Evolutionary conservation across 1,284 basidiomycete genomes (phyloP), one percentile per base, ranked within the genome.

Genomic region (Cerrena zonata): DNA sequence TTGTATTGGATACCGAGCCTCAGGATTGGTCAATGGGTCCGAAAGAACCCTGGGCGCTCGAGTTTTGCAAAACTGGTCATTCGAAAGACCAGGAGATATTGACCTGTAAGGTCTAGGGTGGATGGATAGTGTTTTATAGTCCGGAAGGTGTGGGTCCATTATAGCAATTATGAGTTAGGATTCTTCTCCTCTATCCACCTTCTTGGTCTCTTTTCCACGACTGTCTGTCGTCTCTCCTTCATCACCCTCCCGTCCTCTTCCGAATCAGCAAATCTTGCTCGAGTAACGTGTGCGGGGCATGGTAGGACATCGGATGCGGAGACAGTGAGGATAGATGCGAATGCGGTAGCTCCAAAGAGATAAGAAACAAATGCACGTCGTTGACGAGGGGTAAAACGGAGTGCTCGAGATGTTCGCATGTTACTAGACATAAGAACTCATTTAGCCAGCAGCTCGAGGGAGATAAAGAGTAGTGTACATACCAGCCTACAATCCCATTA

Each of bases 181-280:
- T 70, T 63, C 61, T 72, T 84, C 67, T 91, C 87, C 67, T 89
- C 83, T 63, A 91, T 90, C 87, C 87, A 91, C 56, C 84, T 75
- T 61, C 79, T 75, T n/a, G 84, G 81, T 50, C 78, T 72, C 69
- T 79, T 86, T 56, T 78, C 76, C n/a, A 75, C 66, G 2, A 84
- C 73, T 12, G 72, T 73, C 25, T 75, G 58, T 40, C 55, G 58
- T 52, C 60, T 64, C 61, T 48, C 49, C 37, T 40, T 30, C 21
- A 38, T 45, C n/a, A n/a, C n/a, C 45, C 50, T 50, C 30, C 19
- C 47, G 48, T 48, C 57, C 37, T 43, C 43, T 36, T 58, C 74
- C 51, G 66, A 73, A 58, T 84, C 82, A 26, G 82, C 74, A 56
- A 77, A 82, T 22, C 82, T 75, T 44, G 60, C 69, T 60, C 75